phyloP scores from a whole-genome alignment of 352 stramenopile genomes.

The Pythium graminicola region DNA sequence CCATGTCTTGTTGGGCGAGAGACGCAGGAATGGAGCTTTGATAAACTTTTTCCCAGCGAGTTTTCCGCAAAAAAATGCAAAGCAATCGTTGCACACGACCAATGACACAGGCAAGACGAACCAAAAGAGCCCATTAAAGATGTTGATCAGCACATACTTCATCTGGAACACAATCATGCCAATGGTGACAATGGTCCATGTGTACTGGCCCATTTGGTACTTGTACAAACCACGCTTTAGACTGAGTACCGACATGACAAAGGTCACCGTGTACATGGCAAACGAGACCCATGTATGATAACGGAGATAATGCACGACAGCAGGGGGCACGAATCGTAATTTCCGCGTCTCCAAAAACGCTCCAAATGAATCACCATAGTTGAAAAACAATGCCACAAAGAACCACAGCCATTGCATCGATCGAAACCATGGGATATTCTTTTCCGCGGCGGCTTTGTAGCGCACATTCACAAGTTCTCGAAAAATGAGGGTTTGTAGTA shows the following conservation, averaged over 20 bases:
- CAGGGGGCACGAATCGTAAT: slow-evolving; percentile 68
- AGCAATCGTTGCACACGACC: slow-evolving; percentile 95
- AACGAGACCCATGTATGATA: slow-evolving; percentile 93
- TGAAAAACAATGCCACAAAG: slow-evolving; percentile 95
- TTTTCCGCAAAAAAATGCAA: slow-evolving; percentile 92
- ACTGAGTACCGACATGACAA: slow-evolving; percentile 94
- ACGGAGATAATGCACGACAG: slow-evolving; percentile 82
- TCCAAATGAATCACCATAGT: slow-evolving; percentile 87
- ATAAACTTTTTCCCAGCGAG: slow-evolving; percentile 90
- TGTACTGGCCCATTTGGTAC: slow-evolving; percentile 95
- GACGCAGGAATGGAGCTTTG: slow-evolving; percentile 78
- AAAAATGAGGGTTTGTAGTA: slow-evolving; percentile 89
- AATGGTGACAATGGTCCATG: slow-evolving; percentile 94
- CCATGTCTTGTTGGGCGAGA: slow-evolving; percentile 99
- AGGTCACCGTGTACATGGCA: slow-evolving; percentile 91
- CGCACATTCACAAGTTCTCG: slow-evolving; percentile 98
- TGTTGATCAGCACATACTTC: slow-evolving; percentile 96
- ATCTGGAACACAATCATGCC: slow-evolving; percentile 95
- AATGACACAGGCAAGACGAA: slow-evolving; percentile 92
- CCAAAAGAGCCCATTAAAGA: slow-evolving; percentile 95
- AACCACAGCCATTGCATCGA: slow-evolving; percentile 98
- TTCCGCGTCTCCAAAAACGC: slow-evolving; percentile 83
- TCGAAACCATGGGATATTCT: slow-evolving; percentile 96
- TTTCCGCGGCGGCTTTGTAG: slow-evolving; percentile 91
- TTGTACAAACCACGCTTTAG: slow-evolving; percentile 93